Conservation (phyloP, 345 rosid species). For the Cardamine occulta region DNA sequence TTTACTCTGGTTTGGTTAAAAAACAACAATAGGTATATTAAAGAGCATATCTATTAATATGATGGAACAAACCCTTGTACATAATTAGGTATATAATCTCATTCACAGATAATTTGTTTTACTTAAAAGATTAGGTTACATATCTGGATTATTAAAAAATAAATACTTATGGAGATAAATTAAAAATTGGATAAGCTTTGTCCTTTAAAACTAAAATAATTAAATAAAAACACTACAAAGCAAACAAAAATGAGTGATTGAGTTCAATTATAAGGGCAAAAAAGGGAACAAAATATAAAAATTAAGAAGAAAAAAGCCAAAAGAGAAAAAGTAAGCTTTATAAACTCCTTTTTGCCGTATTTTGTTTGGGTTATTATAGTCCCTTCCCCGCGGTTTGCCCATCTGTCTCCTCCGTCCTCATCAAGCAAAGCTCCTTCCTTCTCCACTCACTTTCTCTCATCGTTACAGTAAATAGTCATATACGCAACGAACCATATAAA, state of each 20-base stretch:
- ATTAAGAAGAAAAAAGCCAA: conserved; percentile 14
- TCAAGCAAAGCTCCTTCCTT: conserved; percentile 31
- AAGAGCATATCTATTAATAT: no score
- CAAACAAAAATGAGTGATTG: background rate
- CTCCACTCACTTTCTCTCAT: conserved; percentile 35
- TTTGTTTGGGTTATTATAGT: background rate
- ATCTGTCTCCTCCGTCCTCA: conserved; percentile 33
- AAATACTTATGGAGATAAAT: background rate
- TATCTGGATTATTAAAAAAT: background rate
- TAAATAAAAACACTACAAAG: background rate
- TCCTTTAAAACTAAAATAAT: background rate
- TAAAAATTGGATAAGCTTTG: background rate
- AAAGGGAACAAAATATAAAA: background rate
- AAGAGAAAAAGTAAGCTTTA: background rate
- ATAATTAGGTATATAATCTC: background rate
- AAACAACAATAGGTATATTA: background rate
- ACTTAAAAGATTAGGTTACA: background rate
- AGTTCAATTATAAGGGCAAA: conserved; percentile 15
- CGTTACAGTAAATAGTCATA: background rate
- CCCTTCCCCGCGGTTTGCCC: conserved; percentile 41
- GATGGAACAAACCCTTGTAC: background rate
- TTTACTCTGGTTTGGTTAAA: background rate
- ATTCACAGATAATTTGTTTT: no score
- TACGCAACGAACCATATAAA: background rate
- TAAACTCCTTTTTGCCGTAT: no score